phyloP scores from a whole-genome alignment of 2,329 filamentous ascomycete genomes.

The Hortaea werneckii region DNA sequence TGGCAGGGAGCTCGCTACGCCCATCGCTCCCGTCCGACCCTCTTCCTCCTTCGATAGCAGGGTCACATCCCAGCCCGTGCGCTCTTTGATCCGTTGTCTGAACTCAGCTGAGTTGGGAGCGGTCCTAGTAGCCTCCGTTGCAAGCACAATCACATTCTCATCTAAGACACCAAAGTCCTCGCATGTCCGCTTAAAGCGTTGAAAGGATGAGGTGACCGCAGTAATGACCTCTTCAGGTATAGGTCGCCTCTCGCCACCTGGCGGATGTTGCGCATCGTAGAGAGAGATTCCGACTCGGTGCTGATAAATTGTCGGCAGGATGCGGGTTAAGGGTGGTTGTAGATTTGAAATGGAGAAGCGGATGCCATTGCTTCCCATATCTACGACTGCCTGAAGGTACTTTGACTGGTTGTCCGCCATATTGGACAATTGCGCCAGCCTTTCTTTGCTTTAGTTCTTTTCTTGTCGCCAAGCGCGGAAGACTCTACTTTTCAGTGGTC shows the following conservation, averaged over 20 bases:
- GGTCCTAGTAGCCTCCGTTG: conserved; percentile 79
- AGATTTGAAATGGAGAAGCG: conserved; percentile 83
- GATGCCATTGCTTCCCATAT: conserved; percentile 66
- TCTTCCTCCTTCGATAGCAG: conserved; percentile 72
- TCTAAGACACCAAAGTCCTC: conserved; percentile 56
- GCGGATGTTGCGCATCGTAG: conserved; percentile 60
- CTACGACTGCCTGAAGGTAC: conserved; percentile 22
- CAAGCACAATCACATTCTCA: conserved; percentile 62
- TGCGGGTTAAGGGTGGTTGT: conserved; percentile 58
- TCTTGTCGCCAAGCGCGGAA: too few relatives aligned
- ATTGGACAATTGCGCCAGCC: not conserved
- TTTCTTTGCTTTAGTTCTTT: too few relatives aligned
- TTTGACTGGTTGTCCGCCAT: not conserved
- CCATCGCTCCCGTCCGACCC: conserved; percentile 71
- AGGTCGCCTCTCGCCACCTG: conserved; percentile 35
- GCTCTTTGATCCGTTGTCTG: conserved; percentile 50
- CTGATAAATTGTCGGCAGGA: conserved; percentile 67
- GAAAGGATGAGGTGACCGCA: conserved; percentile 55
- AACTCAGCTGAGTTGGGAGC: conserved; percentile 65
- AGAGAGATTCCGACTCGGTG: conserved; percentile 73
- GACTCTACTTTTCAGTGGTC: too few relatives aligned
- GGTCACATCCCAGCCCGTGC: conserved; percentile 58
- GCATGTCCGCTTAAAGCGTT: conserved; percentile 63
- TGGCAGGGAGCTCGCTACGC: conserved; percentile 64
- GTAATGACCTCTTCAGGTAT: conserved; percentile 51